A percentile compares a stretch with the other conserved stretches of the same genome.
Evolutionary conservation across 106 monocot species (phyloP).

Genomic region (Allium cepa): DNA sequence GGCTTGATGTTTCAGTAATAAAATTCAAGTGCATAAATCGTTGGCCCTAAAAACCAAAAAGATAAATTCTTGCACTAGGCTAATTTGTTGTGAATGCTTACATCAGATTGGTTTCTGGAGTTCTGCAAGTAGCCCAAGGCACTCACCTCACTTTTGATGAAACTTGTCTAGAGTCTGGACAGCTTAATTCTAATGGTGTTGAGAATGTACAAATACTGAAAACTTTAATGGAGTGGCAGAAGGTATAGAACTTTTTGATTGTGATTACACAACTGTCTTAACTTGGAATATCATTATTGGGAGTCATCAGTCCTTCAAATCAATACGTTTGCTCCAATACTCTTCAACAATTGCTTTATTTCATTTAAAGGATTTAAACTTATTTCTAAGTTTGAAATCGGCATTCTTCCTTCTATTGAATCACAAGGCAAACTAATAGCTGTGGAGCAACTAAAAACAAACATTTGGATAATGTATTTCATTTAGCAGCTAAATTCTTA

Average conservation of each 20-base stretch:
- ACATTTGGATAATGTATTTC: no score
- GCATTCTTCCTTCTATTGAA: background rate
- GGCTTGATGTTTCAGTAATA: no score
- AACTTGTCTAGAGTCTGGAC: conserved; percentile 60
- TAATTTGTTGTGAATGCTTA: background rate
- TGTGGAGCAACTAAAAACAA: no score
- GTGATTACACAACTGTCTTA: background rate
- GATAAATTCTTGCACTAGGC: no score
- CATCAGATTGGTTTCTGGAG: conserved; percentile 66
- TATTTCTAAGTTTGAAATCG: background rate
- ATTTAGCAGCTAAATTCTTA: no score
- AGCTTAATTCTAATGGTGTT: conserved; percentile 71
- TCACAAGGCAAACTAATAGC: no score
- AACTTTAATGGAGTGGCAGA: conserved; percentile 74
- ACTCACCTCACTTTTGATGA: conserved; percentile 91
- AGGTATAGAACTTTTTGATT: conserved; percentile 25
- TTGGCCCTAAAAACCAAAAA: no score
- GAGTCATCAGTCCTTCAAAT: no score
- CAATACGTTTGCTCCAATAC: no score
- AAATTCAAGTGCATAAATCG: no score
- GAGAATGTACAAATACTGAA: conserved; percentile 73
- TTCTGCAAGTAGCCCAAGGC: conserved; percentile 80
- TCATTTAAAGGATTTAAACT: background rate
- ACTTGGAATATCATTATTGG: background rate
- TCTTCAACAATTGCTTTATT: no score